Evolutionary conservation across 345 rosid species (phyloP).

Genomic region (Ceriops decandra): DNA sequence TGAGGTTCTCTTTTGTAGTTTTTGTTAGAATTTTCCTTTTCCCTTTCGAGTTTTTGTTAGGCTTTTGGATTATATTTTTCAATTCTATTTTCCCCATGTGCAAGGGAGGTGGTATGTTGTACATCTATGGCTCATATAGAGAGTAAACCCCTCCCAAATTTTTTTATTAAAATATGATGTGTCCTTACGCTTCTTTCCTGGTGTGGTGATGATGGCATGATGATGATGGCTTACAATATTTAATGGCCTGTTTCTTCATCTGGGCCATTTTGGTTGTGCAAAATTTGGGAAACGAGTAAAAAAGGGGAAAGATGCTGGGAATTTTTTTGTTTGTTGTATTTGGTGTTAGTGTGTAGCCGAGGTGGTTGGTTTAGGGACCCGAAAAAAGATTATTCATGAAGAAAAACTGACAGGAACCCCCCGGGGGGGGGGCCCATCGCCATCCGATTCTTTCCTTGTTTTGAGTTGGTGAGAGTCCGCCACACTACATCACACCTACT

Average conservation of each 20-base stretch:
- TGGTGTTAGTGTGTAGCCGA: no score
- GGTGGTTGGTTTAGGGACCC: no score
- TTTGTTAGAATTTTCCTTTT: slow-evolving; percentile 11
- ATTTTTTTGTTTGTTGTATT: no score
- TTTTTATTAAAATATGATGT: slow-evolving; percentile 1
- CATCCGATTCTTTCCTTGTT: no score
- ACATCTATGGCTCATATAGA: slow-evolving; percentile 26
- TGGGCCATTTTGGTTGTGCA: background rate
- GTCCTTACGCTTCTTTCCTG: background rate
- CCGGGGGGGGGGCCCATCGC: no score
- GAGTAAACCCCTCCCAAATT: slow-evolving; percentile 18
- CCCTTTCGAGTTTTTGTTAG: slow-evolving; percentile 2
- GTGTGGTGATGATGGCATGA: background rate
- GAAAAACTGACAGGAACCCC: no score
- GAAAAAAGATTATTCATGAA: no score
- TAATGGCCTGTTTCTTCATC: background rate
- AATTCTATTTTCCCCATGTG: no score
- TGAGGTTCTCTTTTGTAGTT: slow-evolving; percentile 10
- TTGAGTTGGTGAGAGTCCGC: no score
- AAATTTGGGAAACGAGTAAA: background rate
- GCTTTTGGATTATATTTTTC: no score
- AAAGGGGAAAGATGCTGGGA: no score
- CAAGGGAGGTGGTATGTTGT: slow-evolving; percentile 1
- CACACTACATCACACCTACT: no score
- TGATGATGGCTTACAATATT: background rate